A percentile compares a stretch with the other conserved stretches of the same genome.
phyloP scores from a whole-genome alignment of 176 grass and related monocot genomes.

The Paspalum vaginatum region DNA sequence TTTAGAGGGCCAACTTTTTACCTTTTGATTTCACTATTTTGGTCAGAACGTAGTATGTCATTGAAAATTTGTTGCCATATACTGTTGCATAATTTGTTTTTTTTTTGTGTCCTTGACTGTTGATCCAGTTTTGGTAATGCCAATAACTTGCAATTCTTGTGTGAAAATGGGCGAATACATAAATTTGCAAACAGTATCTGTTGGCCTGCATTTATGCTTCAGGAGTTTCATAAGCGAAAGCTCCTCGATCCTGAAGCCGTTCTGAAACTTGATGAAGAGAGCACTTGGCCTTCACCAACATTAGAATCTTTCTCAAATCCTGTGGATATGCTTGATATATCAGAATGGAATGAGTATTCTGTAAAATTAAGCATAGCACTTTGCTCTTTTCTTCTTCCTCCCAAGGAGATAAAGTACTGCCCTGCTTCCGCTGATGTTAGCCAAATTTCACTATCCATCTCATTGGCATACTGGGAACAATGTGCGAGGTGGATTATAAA shows the following conservation, averaged over 20 bases:
- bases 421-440: constrained; percentile 51
- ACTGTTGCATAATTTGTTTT: constrained; percentile 20
- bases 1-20: constrained; percentile 9
- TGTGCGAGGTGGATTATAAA: constrained; percentile 90
- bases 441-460: constrained; percentile 67
- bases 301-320: constrained; percentile 51
- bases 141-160: constrained; percentile 95
- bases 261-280: constrained; percentile 36
- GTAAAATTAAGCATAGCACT: constrained; percentile 80
- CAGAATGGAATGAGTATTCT: constrained; percentile 85
- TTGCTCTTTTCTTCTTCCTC: constrained; percentile 90
- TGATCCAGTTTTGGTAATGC: constrained; percentile 86
- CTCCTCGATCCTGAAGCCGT: constrained; percentile 36
- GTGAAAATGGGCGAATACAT: constrained; percentile 94
- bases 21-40: constrained; percentile 18
- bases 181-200: constrained; percentile 98
- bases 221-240: constrained; percentile 68
- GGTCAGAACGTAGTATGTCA: constrained; percentile 18
- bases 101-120: constrained; percentile 70
- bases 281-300: constrained; percentile 18
- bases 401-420: constrained; percentile 68
- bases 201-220: constrained; percentile 93
- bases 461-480: constrained; percentile 94
- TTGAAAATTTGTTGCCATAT: constrained; percentile 13
- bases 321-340: constrained; percentile 59